Conservation (phyloP, 805 yeast genomes). For the Lipomyces lipofer region DNA sequence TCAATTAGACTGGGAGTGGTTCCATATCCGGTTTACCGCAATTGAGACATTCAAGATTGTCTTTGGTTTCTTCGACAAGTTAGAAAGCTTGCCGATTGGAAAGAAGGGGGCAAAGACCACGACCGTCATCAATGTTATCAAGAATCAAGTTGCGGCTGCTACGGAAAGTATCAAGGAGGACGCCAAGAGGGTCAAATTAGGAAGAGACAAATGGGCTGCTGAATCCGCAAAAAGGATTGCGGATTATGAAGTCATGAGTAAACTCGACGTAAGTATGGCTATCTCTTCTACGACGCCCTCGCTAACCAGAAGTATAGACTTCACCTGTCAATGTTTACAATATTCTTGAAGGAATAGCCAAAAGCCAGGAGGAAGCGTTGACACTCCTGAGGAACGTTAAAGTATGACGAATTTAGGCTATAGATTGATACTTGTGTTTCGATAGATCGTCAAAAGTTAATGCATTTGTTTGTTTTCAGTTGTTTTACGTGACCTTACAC, state of each 20-base stretch:
- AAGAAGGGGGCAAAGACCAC: slow-evolving; percentile 2
- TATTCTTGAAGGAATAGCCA: slow-evolving; percentile 17
- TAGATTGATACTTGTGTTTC: no score
- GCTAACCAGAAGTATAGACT: slow-evolving; percentile 5
- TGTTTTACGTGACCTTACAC: no score
- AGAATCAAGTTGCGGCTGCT: slow-evolving; percentile 2
- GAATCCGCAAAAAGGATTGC: slow-evolving; percentile 6
- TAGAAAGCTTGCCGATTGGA: slow-evolving; percentile 6
- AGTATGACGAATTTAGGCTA: slow-evolving; percentile 4
- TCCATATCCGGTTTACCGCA: slow-evolving; percentile 17
- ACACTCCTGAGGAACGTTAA: slow-evolving; percentile 19
- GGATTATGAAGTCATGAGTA: slow-evolving; percentile 2
- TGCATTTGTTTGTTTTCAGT: no score
- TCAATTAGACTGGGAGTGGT: slow-evolving; percentile 17
- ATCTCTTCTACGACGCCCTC: background rate
- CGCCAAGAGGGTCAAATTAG: slow-evolving; percentile 14
- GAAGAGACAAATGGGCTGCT: slow-evolving; percentile 17
- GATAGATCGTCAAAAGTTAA: no score
- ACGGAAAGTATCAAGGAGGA: slow-evolving; percentile 20
- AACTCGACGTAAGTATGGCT: slow-evolving; percentile 15
- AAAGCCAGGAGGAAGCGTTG: slow-evolving; percentile 21
- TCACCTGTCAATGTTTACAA: slow-evolving; percentile 3
- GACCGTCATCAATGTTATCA: slow-evolving; percentile 1
- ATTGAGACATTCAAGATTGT: slow-evolving; percentile 23
- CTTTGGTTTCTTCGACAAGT: slow-evolving; percentile 2